Evolutionary conservation across 1,139 yeast genomes (phyloP), one percentile per base, ranked within the genome.

Genomic region (Saccharomyces pastorianus): DNA sequence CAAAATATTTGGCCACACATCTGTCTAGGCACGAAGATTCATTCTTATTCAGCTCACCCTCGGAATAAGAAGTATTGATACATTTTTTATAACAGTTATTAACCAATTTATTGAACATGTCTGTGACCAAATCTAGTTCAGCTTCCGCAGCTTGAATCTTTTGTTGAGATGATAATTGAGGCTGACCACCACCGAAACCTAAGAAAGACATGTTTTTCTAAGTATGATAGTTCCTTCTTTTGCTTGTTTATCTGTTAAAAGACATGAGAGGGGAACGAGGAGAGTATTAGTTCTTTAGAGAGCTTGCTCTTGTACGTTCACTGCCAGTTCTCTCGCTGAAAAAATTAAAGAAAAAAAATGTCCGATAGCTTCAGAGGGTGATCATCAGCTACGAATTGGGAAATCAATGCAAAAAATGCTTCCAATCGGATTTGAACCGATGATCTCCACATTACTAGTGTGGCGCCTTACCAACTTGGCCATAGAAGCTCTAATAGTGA

Each of bases 1-100:
- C 97, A 65, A 95, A 95, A 75, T 93, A 93, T 74, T 93, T 93
- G 66, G 96, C 83, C 59, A 93, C 99, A 76, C 99, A 93, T 78
- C 99, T 85, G 76, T 93, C 99, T 63, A 95, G 80, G 73, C 99
- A 93, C 55, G 88, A 78, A 49, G 93, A 83, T 75, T 93, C 99
- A 66, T 80, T 84, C 77, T 88, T 89, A 74, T 80, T 80, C 61
- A 93, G 78, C 34, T 86, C 95, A 54, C 93, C 87, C 56, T 88
- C 95, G 56, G 72, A 68, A 76, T 91, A 91, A 25, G 71, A 58
- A 61, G 73, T 75, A 62, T 70, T 70, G 70, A 93, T 87, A 76
- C 99, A 93, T 76, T 93, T 93, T 66, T 77, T 73, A 73, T 93
- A 95, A 73, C 99, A 93, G 65, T 90, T 87, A 64, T 85, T 90